Evolutionary conservation across 495 filamentous ascomycete species (phyloP), one percentile per base, ranked within the genome.

Genomic region (Penicillium angulare): DNA sequence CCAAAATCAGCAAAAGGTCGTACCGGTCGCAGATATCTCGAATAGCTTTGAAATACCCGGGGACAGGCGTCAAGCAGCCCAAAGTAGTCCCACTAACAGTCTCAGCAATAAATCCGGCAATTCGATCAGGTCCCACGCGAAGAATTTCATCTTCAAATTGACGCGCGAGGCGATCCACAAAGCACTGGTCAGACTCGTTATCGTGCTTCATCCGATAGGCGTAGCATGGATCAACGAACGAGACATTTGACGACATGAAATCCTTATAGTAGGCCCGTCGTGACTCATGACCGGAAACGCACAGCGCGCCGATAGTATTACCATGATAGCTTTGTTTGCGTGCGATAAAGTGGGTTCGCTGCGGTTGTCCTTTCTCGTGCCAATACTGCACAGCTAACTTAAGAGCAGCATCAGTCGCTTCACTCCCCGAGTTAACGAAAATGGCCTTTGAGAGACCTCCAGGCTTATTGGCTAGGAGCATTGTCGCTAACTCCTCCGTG

Each of bases 61-160:
- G 50, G 3, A 69, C 61, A 9, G 73, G 52, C 0, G 73, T 58
- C 2, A 77, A 64, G 42, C 69, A 76, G 16, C 75, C 75, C 0
- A 72, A 40, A 8, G 71, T 65, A 13, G 75, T 71, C 7, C 85
- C 84, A 32, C 77, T 75, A 9, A 83, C 68, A 3, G 85, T 79
- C 59, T 89, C 86, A 1, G 78, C 77, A 17, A 88, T 63, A 55
- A 88, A 86, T 1, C 79, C 86, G 48, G 76, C 79, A 9, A 89
- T 84, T 1, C 69, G 83, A 13, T 82, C 69, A 2, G 82, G 78
- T 8, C 85, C 84, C 1, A 87, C 60, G 12, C 75, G 62, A 44
- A 79, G 65, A 51, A 90, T 86, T 56, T 86, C 82, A 12, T 76
- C 75, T 18, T 88, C 85, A 10, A 88, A 63, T 50, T 88, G 83